Evolutionary conservation across 768 basidiomycete species (phyloP).

Genomic region (Russula foetens): DNA sequence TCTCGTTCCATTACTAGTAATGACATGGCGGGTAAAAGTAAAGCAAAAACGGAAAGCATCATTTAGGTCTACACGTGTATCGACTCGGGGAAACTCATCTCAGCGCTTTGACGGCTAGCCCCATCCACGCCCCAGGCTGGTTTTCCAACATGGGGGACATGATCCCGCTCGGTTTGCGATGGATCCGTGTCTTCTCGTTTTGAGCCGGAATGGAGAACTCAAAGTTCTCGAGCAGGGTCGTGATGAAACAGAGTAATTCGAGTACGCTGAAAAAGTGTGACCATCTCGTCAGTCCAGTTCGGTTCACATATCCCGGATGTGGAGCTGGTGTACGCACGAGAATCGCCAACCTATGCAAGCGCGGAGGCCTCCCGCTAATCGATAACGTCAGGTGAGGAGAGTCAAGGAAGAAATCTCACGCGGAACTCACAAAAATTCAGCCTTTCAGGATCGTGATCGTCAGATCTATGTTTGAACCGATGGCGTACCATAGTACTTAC

Average conservation of each 20-base stretch:
- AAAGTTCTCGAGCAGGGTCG: constrained; percentile 16
- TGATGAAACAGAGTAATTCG: constrained; percentile 5
- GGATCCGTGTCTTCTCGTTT: constrained; percentile 9
- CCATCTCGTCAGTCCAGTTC: background rate
- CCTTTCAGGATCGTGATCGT: background rate
- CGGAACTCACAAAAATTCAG: constrained; percentile 17
- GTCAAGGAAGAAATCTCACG: background rate
- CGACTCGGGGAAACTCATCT: background rate
- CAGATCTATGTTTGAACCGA: background rate
- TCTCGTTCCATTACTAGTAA: too few species aligned
- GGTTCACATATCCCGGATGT: background rate
- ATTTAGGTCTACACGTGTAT: background rate
- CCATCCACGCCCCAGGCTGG: constrained; percentile 12
- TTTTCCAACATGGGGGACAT: constrained; percentile 14
- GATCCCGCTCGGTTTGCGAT: constrained; percentile 10
- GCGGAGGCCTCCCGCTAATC: constrained; percentile 14
- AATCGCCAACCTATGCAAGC: constrained; percentile 16
- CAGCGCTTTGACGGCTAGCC: constrained; percentile 13
- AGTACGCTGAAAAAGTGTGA: constrained; percentile 3
- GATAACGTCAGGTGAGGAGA: background rate
- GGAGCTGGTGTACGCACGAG: constrained; percentile 5
- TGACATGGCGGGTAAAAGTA: too few species aligned
- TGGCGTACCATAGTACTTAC: background rate
- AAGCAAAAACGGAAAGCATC: background rate
- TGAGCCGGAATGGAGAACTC: constrained; percentile 14